Percentiles rank a stretch among this genome's conserved stretches.
Evolutionary conservation across 225 moss, liverwort and hornwort genomes (phyloP).

Genomic region (Straminergon stramineum): DNA sequence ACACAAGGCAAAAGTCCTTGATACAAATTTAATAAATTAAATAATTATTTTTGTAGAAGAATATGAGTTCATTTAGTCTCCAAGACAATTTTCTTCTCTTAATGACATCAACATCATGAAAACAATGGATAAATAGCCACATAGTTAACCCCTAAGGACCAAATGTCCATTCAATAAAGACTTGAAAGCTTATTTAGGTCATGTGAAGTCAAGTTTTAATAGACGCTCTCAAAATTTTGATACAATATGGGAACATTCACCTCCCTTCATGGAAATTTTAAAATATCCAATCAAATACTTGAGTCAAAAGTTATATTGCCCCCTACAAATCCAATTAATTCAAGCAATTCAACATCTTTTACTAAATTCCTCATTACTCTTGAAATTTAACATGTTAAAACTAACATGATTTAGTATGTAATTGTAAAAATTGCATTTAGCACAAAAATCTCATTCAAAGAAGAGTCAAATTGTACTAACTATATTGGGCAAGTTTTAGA

Average conservation of each 20-base stretch:
- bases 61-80: background rate
- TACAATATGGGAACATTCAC: background rate
- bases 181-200: background rate
- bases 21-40: background rate
- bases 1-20: accelerated
- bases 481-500: accelerated
- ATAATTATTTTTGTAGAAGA: background rate
- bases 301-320: accelerated
- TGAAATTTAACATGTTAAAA: background rate
- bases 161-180: background rate
- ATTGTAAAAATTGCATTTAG: background rate
- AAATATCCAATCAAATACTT: accelerated
- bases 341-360: background rate
- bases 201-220: background rate
- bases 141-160: too few relatives aligned
- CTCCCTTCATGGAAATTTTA: background rate
- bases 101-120: background rate
- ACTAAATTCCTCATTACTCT: background rate
- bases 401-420: background rate
- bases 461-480: background rate
- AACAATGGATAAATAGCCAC: background rate
- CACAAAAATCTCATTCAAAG: background rate
- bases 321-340: too few relatives aligned
- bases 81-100: background rate
- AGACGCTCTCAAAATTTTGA: background rate